Base-by-base conservation (phyloP, 2,329 filamentous ascomycete genomes). In the Endocalyx cinctus region DNA sequence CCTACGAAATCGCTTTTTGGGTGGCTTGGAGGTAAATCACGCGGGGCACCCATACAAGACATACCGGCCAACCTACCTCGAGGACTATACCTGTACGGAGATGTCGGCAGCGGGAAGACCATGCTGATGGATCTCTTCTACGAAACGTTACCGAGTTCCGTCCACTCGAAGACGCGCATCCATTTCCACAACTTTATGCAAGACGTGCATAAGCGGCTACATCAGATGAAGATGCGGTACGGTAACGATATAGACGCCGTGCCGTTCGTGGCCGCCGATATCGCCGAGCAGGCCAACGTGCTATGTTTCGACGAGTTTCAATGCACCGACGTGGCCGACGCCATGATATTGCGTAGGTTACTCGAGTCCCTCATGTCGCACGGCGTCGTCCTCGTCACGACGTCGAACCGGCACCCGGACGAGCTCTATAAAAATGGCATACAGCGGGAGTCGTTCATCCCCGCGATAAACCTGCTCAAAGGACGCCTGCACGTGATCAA, bases 141-240 rank as follows among this genome's bases (percentile, higher is more conserved):
- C 66, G 89, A 97, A 45, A 96, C 90, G 0, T 68, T 97, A 15
- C 92, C 92, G 0, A 59, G 68, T 12, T 82, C 83, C 39, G 88
- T 97, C 45, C 74, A 71, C 37, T 78, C 79, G 19, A 96, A 95
- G 67, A 94, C 83, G 29, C 76, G 92, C 29, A 96, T 98, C 53
- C 92, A 98, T 67, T 98, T 98, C 63, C 88, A 97, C 69, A 95
- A 95, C 60, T 98, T 98, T 69, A 98, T 98, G 92, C 92, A 97
- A 61, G 86, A 94, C 59, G 84, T 97, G 30, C 92, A 98, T 65
- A 87, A 83, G 59, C 76, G 90, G 40, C 67, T 97, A 51, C 92
- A 97, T 66, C 79, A 79, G 55, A 82, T 94, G 63, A 96, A 95
- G 67, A 83, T 92, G 74, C 67, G 81, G 50, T 78, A 94, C 58